Evolutionary conservation across 2,329 filamentous ascomycete species (phyloP).

Genomic region (Knoxdaviesia proteae): DNA sequence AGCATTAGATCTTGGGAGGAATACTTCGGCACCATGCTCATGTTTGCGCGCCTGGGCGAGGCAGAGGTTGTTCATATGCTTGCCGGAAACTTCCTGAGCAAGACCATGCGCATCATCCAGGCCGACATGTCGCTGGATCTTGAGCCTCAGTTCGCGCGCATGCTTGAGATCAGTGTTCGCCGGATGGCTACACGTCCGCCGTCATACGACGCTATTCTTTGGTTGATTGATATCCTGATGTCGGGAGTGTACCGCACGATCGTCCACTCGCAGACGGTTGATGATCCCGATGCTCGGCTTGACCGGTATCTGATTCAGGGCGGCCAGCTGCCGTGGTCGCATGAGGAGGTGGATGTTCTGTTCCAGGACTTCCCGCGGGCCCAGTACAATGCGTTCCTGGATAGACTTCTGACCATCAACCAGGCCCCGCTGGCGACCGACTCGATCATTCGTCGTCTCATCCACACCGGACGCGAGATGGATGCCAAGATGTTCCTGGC

Average conservation of each 20-base stretch:
- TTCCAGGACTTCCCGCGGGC: conserved; percentile 17
- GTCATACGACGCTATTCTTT: conserved; percentile 31
- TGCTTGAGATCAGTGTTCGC: conserved; percentile 30
- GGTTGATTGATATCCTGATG: conserved; percentile 13
- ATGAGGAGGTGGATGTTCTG: conserved; percentile 23
- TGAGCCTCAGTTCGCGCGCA: conserved; percentile 30
- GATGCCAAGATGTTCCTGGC: conserved; percentile 30
- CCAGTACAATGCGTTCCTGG: conserved; percentile 32
- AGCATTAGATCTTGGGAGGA: conserved; percentile 53
- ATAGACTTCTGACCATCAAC: conserved; percentile 43
- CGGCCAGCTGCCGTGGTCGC: conserved; percentile 21
- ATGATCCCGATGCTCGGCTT: conserved; percentile 18
- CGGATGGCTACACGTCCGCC: conserved; percentile 27
- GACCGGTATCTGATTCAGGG: conserved; percentile 11
- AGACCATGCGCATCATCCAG: conserved; percentile 35
- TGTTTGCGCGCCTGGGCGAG: conserved; percentile 41
- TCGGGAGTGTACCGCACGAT: background rate
- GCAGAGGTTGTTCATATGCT: conserved; percentile 38
- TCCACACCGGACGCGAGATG: conserved; percentile 28
- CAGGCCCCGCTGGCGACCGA: conserved; percentile 30
- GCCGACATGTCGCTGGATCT: conserved; percentile 33
- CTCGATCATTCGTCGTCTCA: conserved; percentile 34
- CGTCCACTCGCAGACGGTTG: conserved; percentile 18
- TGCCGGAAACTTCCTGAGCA: conserved; percentile 36
- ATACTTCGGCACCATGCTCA: conserved; percentile 49